Conservation (phyloP, 2,329 filamentous ascomycete genomes). For the Fusarium sp. region DNA sequence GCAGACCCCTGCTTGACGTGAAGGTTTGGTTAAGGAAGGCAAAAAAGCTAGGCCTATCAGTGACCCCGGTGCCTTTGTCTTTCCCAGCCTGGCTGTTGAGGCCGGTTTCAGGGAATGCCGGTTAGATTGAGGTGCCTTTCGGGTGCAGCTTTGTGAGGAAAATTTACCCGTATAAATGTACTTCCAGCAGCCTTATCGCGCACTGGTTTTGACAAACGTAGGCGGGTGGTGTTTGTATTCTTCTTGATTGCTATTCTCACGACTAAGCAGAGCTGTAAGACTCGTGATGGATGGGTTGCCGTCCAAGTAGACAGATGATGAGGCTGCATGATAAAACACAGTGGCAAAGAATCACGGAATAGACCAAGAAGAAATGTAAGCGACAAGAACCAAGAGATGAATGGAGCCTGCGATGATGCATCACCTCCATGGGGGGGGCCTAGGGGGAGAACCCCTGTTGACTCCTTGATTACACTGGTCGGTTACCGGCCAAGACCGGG, state of each 20-base stretch:
- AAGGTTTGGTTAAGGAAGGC: neutral
- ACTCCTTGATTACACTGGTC: neutral
- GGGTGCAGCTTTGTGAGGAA: neutral
- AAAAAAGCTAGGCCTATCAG: conserved; percentile 16
- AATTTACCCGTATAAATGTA: too few relatives aligned
- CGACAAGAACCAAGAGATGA: too few relatives aligned
- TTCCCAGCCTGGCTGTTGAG: neutral
- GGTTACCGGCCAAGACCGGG: neutral
- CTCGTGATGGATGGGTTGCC: conserved; percentile 8
- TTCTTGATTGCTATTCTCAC: conserved; percentile 37
- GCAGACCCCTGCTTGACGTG: conserved; percentile 9
- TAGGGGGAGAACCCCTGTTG: neutral
- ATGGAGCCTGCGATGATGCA: neutral
- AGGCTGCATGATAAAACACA: neutral
- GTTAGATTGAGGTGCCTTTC: neutral
- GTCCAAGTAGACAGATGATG: conserved; percentile 1
- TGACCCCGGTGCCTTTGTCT: neutral
- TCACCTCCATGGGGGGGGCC: neutral
- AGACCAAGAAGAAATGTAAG: neutral
- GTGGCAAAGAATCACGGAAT: neutral
- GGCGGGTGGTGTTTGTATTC: neutral
- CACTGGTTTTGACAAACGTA: too few relatives aligned
- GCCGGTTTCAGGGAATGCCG: neutral
- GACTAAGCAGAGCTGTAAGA: conserved; percentile 38
- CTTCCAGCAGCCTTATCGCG: too few relatives aligned